phyloP scores from a whole-genome alignment of 345 rosid species.

The Sapria himalayana region DNA sequence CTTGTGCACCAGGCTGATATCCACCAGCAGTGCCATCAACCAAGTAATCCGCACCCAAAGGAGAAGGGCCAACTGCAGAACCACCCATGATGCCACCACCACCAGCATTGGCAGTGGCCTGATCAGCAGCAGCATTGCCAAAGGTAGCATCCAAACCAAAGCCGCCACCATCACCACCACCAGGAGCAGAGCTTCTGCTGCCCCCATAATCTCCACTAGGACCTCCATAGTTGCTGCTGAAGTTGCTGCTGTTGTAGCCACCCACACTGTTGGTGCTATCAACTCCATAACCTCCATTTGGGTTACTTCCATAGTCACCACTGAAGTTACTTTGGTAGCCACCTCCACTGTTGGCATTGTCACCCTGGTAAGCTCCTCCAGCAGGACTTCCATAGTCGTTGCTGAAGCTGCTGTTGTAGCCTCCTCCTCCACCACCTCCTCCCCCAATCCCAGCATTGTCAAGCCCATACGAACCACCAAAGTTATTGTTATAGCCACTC shows the following conservation, averaged over 20 bases:
- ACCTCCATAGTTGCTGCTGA: not conserved
- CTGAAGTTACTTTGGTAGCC: conserved; percentile 11
- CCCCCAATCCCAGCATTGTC: too few relatives aligned
- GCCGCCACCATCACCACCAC: not conserved
- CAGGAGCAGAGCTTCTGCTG: not conserved
- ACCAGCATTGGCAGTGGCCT: conserved; percentile 9
- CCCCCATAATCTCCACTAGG: conserved; percentile 14
- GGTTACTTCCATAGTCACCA: conserved; percentile 16
- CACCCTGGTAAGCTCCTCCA: conserved; percentile 7
- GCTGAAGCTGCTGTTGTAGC: too few relatives aligned
- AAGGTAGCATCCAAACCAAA: conserved; percentile 3
- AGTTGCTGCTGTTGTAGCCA: conserved; percentile 8
- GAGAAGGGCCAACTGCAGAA: conserved; percentile 11
- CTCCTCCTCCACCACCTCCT: conserved; percentile 10
- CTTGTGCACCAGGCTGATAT: too few relatives aligned
- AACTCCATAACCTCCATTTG: conserved; percentile 3
- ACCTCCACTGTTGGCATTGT: conserved; percentile 17
- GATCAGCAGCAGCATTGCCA: conserved; percentile 5
- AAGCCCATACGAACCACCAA: conserved; percentile 16
- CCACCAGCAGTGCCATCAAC: too few relatives aligned
- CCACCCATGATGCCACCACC: conserved; percentile 10
- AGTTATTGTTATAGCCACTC: conserved; percentile 21
- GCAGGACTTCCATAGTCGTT: not conserved
- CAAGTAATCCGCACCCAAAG: conserved; percentile 11
- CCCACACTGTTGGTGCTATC: not conserved